phyloP scores from a whole-genome alignment of 1,284 basidiomycete species.

The Tremellales sp. region DNA sequence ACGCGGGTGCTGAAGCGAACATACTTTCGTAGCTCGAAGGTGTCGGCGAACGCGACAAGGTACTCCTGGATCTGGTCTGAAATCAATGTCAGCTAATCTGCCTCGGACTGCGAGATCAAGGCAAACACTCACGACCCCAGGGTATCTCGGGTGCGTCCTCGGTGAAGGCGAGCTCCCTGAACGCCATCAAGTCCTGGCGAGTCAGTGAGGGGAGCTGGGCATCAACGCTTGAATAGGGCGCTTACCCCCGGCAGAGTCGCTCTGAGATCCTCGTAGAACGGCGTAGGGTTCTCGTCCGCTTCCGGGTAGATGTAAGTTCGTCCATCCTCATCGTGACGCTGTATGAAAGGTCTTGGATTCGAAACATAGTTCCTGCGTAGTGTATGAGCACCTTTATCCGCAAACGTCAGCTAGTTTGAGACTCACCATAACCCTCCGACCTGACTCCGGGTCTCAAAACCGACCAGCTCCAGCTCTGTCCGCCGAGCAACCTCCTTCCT shows the following conservation, averaged over 20 bases:
- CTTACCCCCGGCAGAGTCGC: slow-evolving; percentile 43
- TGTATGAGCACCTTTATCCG: slow-evolving; percentile 5
- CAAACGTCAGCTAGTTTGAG: not conserved
- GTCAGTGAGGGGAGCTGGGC: not conserved
- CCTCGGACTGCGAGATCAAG: not conserved
- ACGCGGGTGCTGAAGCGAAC: slow-evolving; percentile 48
- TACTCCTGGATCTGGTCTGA: slow-evolving; percentile 30
- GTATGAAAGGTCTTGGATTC: not conserved
- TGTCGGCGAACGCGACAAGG: slow-evolving; percentile 41
- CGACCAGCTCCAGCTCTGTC: slow-evolving; percentile 20
- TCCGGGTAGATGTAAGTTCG: slow-evolving; percentile 19
- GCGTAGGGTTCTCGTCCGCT: slow-evolving; percentile 23
- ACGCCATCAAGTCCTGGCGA: not conserved
- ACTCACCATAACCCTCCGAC: slow-evolving; percentile 46
- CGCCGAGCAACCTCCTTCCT: slow-evolving; percentile 6
- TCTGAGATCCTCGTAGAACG: slow-evolving; percentile 45
- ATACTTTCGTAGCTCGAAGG: slow-evolving; percentile 19
- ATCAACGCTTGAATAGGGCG: not conserved
- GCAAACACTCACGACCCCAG: not conserved
- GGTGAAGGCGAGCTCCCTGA: not conserved
- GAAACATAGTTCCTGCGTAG: slow-evolving; percentile 1
- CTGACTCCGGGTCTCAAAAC: slow-evolving; percentile 26
- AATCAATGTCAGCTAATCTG: not conserved
- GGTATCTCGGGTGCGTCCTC: not conserved
- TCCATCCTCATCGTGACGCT: not conserved